Evolutionary conservation across 2,329 filamentous ascomycete species (phyloP).

Genomic region (Cladophialophora bantiana): DNA sequence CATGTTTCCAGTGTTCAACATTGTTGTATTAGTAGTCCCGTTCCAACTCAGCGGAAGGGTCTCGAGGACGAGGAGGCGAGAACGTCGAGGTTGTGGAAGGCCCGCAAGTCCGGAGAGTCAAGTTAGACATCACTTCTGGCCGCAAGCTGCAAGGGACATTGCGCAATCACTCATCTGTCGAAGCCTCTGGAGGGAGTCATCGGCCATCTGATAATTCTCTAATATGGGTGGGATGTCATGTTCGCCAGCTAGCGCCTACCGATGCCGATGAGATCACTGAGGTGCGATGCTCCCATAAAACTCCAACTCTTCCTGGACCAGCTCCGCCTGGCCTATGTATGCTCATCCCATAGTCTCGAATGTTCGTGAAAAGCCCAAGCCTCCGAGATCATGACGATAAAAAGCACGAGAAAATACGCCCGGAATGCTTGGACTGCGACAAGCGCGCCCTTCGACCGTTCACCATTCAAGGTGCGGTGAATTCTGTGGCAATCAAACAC

Average conservation of each 20-base stretch:
- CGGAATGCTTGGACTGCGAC: constrained; percentile 1
- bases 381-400: constrained; percentile 2
- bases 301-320: background rate
- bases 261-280: background rate
- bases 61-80: too few species aligned
- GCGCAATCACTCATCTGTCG: background rate
- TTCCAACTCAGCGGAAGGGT: too few species aligned
- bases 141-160: background rate
- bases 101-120: too few species aligned
- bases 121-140: background rate
- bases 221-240: background rate
- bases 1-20: too few species aligned
- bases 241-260: background rate
- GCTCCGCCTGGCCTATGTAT: background rate
- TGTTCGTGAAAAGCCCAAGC: background rate
- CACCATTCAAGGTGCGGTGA: background rate
- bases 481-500: background rate
- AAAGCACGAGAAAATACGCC: constrained; percentile 3
- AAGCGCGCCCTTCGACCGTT: background rate
- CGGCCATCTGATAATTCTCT: background rate
- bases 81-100: too few species aligned
- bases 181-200: background rate
- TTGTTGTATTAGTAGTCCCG: too few species aligned
- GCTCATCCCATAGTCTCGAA: background rate
- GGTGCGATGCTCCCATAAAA: background rate